These are phyloP conservation scores for Zarea fungicola DNA, from an alignment of 2,329 filamentous ascomycete species.

Conservation along the genomic window DNA sequence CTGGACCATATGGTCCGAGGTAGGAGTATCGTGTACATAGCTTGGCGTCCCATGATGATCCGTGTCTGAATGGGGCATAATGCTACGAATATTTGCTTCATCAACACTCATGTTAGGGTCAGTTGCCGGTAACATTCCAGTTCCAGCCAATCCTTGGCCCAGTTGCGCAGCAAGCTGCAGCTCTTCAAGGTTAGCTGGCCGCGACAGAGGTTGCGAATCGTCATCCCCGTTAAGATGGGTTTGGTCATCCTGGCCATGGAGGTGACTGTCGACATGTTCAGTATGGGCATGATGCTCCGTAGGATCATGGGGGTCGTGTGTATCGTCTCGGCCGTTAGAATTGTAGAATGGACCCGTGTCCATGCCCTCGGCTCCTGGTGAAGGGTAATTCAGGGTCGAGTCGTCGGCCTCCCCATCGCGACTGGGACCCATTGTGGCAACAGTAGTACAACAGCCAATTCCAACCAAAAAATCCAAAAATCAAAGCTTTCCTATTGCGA, in stretches of 20 bases:
- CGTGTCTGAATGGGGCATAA: constrained; percentile 38
- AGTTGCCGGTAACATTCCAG: constrained; percentile 44
- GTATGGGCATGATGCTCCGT: too few species aligned
- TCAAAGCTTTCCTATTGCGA: background rate
- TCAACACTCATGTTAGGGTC: constrained; percentile 40
- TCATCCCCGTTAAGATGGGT: constrained; percentile 27
- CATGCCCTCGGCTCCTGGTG: constrained; percentile 39
- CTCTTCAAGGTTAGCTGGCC: constrained; percentile 47
- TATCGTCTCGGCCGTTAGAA: constrained; percentile 30
- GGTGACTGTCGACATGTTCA: constrained; percentile 4
- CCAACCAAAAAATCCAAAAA: background rate
- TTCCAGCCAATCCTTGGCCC: constrained; percentile 46
- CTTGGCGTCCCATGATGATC: constrained; percentile 31
- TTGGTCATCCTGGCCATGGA: constrained; percentile 20
- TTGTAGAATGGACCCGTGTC: constrained; percentile 42
- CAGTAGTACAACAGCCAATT: background rate
- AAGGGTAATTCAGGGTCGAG: constrained; percentile 40
- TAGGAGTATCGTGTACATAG: constrained; percentile 33
- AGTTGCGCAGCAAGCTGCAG: constrained; percentile 54
- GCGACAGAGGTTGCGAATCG: constrained; percentile 34
- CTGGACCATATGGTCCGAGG: constrained; percentile 31
- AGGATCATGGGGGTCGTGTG: constrained; percentile 26
- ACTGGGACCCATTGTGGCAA: constrained; percentile 26
- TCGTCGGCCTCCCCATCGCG: constrained; percentile 32
- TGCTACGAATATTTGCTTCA: constrained; percentile 38